These are phyloP conservation scores for Plectosphaerella plurivora DNA, from an alignment of 2,329 filamentous ascomycete species.

Conservation along the genomic window DNA sequence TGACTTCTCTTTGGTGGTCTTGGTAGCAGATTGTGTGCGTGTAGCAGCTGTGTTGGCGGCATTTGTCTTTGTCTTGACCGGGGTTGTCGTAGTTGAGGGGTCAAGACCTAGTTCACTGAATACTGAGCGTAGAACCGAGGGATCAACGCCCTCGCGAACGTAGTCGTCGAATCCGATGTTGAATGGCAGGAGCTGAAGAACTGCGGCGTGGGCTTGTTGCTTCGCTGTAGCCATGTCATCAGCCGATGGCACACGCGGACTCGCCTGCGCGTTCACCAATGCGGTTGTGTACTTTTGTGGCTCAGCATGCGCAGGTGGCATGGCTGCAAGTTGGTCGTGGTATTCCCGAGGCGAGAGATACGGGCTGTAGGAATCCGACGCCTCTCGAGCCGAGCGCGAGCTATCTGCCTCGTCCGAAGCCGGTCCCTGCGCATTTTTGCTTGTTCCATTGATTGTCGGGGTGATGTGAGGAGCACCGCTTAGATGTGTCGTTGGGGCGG, in stretches of 20 bases:
- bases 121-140: slow-evolving; percentile 54
- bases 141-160: slow-evolving; percentile 67
- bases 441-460: too few species aligned
- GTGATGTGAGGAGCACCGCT: too few species aligned
- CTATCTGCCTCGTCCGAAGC: not conserved
- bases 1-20: too few species aligned
- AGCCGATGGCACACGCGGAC: not conserved
- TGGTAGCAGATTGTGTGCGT: too few species aligned
- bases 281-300: too few species aligned
- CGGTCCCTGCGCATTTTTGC: not conserved
- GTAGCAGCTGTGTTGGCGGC: too few species aligned
- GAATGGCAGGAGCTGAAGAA: slow-evolving; percentile 58
- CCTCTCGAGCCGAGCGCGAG: slow-evolving; percentile 28
- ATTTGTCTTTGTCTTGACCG: too few species aligned
- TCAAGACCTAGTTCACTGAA: slow-evolving; percentile 66
- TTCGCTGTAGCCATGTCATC: slow-evolving; percentile 33
- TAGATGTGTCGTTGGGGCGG: not conserved
- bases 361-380: slow-evolving; percentile 49
- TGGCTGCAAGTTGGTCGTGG: slow-evolving; percentile 9
- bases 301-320: too few species aligned
- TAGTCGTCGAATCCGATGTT: slow-evolving; percentile 73
- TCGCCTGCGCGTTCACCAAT: too few species aligned
- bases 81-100: slow-evolving; percentile 14
- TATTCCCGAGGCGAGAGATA: slow-evolving; percentile 47
- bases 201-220: slow-evolving; percentile 61